phyloP scores from a whole-genome alignment of 2,329 filamentous ascomycete genomes.

The Phyllosticta paracitricarpa region DNA sequence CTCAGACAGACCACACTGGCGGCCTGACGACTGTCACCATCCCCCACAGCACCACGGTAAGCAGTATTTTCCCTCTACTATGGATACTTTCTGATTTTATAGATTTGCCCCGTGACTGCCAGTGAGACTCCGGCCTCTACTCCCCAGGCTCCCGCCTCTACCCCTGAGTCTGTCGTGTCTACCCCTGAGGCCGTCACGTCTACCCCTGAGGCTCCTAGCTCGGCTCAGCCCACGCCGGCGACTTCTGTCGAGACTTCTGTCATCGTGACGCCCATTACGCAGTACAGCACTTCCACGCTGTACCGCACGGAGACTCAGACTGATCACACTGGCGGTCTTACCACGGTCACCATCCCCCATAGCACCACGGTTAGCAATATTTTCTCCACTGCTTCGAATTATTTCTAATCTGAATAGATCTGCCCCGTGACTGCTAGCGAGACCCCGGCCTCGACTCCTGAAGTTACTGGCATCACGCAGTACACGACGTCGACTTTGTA shows the following conservation, averaged over 20 bases:
- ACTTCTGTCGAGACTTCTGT: no score
- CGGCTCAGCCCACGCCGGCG: no score
- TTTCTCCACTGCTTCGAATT: no score
- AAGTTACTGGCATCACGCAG: not conserved
- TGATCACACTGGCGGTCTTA: conserved; percentile 1
- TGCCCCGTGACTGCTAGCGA: not conserved
- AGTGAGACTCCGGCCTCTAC: not conserved
- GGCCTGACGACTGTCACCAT: not conserved
- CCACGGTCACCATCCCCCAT: conserved; percentile 1
- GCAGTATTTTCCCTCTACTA: no score
- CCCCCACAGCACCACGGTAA: conserved; percentile 6
- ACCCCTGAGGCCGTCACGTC: no score
- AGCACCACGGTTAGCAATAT: not conserved
- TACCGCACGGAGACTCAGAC: conserved; percentile 1
- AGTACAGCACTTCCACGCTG: conserved; percentile 9
- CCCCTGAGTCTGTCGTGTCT: no score
- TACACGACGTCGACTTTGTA: conserved; percentile 9
- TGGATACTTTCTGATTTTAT: no score
- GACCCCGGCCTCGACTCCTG: not conserved
- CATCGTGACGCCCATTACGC: not conserved
- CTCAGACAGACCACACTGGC: conserved; percentile 1
- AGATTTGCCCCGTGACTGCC: not conserved
- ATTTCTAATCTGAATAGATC: not conserved
- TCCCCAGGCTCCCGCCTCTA: no score
- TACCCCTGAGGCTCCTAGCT: no score